Conservation (phyloP, 371 early-diverging fungal genomes). For the Mucor sp. region DNA sequence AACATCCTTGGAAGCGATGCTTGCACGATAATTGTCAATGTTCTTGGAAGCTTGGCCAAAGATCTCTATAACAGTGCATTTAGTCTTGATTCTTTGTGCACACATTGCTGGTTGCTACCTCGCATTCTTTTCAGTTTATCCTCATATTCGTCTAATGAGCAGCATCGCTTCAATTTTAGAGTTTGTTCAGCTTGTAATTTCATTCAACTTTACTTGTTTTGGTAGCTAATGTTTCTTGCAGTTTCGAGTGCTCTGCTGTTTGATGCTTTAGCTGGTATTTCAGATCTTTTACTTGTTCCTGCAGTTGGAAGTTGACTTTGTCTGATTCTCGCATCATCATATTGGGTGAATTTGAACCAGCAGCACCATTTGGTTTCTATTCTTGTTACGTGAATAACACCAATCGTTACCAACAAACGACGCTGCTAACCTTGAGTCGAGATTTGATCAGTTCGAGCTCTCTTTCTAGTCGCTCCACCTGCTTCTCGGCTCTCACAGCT, state of each 20-base stretch:
- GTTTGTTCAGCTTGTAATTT: neutral
- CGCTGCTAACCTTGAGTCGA: conserved; percentile 16
- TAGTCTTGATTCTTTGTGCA: neutral
- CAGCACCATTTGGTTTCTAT: conserved; percentile 3
- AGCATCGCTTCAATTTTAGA: neutral
- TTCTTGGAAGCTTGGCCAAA: conserved; percentile 67
- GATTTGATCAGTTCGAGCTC: conserved; percentile 20
- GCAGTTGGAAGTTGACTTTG: conserved; percentile 31
- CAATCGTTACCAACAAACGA: neutral
- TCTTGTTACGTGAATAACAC: neutral
- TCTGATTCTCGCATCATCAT: conserved; percentile 9
- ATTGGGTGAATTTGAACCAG: neutral
- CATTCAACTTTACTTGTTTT: conserved; percentile 31
- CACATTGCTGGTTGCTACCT: conserved; percentile 26
- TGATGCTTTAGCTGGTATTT: conserved; percentile 40
- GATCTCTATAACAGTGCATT: conserved; percentile 32
- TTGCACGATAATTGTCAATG: conserved; percentile 60
- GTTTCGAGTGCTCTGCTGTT: conserved; percentile 23
- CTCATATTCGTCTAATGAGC: conserved; percentile 40
- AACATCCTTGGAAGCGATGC: conserved; percentile 53
- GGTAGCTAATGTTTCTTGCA: conserved; percentile 33
- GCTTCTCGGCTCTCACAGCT: conserved; percentile 27
- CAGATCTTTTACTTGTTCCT: conserved; percentile 50
- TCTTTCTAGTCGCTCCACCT: conserved; percentile 26
- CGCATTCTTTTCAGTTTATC: conserved; percentile 51